Evolutionary conservation across 2,329 filamentous ascomycete species (phyloP).

Genomic region (Salinomyces thailandicus): DNA sequence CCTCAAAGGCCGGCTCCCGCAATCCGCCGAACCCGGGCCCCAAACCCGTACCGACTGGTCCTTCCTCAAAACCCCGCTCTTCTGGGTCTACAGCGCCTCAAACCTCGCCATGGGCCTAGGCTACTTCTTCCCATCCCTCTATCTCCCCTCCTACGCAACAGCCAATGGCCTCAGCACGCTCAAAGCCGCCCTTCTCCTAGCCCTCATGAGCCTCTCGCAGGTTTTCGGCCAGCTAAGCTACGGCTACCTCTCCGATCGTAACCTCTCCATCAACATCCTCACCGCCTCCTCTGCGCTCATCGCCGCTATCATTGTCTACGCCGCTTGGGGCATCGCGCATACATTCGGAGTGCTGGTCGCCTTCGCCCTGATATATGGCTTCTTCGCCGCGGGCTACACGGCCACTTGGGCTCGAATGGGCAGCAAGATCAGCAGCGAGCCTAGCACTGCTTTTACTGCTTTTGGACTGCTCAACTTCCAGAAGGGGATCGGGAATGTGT

Average conservation of each 20-base stretch:
- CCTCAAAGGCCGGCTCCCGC: not conserved
- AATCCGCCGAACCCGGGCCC: slow-evolving; percentile 10
- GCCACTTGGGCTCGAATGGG: slow-evolving; percentile 22
- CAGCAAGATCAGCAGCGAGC: slow-evolving; percentile 13
- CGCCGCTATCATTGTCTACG: slow-evolving; percentile 33
- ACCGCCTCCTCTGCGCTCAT: slow-evolving; percentile 18
- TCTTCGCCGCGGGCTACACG: slow-evolving; percentile 29
- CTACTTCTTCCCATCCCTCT: slow-evolving; percentile 32
- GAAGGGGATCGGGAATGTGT: too few relatives aligned
- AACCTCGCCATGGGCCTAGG: slow-evolving; percentile 30
- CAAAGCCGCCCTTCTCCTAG: slow-evolving; percentile 25
- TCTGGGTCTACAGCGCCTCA: slow-evolving; percentile 25
- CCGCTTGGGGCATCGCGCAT: slow-evolving; percentile 39
- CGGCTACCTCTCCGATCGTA: slow-evolving; percentile 31
- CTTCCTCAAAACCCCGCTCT: slow-evolving; percentile 23
- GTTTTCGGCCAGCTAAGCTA: slow-evolving; percentile 28
- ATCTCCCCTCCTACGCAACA: slow-evolving; percentile 28
- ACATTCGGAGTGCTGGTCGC: slow-evolving; percentile 27
- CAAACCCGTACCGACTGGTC: slow-evolving; percentile 23
- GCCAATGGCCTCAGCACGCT: slow-evolving; percentile 9
- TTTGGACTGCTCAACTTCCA: slow-evolving; percentile 19
- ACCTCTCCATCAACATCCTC: slow-evolving; percentile 10
- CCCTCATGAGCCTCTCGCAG: slow-evolving; percentile 27
- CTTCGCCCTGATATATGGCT: slow-evolving; percentile 30
- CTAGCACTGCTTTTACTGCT: too few relatives aligned